Evolutionary conservation across 2,329 filamentous ascomycete species (phyloP).

Genomic region (Ambrosiella beaveri): DNA sequence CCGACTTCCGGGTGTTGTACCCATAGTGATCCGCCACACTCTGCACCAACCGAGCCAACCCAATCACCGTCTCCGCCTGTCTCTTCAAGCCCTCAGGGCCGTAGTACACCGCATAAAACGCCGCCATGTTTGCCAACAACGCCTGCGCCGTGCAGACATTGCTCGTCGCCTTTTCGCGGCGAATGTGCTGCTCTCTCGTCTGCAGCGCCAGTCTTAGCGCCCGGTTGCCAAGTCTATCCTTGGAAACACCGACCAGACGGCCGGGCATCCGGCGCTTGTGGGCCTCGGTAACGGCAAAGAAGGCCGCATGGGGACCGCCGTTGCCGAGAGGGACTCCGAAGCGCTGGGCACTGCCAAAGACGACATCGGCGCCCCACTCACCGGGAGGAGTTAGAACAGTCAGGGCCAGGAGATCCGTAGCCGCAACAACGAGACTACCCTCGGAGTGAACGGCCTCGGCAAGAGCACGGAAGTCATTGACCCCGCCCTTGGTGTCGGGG

Average conservation of each 20-base stretch:
- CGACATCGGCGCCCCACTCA: slow-evolving; percentile 88
- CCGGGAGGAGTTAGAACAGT: slow-evolving; percentile 78
- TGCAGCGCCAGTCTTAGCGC: slow-evolving; percentile 76
- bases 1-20: slow-evolving; percentile 42
- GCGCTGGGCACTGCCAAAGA: slow-evolving; percentile 81
- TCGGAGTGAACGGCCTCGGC: slow-evolving; percentile 60
- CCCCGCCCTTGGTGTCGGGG: slow-evolving; percentile 70
- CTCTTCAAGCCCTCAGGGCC: slow-evolving; percentile 66
- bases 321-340: slow-evolving; percentile 85
- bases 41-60: slow-evolving; percentile 53
- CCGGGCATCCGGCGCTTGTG: slow-evolving; percentile 91
- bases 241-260: slow-evolving; percentile 76
- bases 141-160: slow-evolving; percentile 96
- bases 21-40: slow-evolving; percentile 44
- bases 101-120: slow-evolving; percentile 88
- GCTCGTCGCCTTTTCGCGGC: slow-evolving; percentile 89
- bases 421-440: slow-evolving; percentile 67
- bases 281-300: slow-evolving; percentile 82
- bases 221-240: slow-evolving; percentile 66
- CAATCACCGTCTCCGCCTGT: slow-evolving; percentile 64
- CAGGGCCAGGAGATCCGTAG: slow-evolving; percentile 75
- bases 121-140: slow-evolving; percentile 85
- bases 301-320: slow-evolving; percentile 89
- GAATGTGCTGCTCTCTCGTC: slow-evolving; percentile 89
- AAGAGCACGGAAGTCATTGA: slow-evolving; percentile 58